These are phyloP conservation scores for Wickerhamomyces ciferrii DNA, from an alignment of 805 yeast species.

Conservation along the genomic window DNA sequence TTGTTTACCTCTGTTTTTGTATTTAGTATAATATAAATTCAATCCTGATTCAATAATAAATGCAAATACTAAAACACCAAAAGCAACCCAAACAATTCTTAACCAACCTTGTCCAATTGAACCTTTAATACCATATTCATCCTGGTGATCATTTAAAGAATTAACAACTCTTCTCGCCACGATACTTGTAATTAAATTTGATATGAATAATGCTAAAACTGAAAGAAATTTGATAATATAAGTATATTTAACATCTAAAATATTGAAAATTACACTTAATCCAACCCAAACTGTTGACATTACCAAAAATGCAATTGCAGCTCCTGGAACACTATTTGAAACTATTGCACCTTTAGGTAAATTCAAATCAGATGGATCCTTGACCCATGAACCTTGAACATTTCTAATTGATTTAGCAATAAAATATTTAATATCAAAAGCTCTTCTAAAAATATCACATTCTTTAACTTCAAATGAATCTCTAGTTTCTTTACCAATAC, in stretches of 20 bases:
- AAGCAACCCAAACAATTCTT: not conserved
- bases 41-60: not conserved
- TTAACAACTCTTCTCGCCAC: not conserved
- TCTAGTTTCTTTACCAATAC: not conserved
- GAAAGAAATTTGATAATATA: not conserved
- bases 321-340: not conserved
- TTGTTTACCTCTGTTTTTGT: not conserved
- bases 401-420: not conserved
- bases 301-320: not conserved
- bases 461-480: not conserved
- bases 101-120: not conserved
- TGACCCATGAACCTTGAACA: not conserved
- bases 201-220: not conserved
- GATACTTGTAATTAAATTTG: not conserved
- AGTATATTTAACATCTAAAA: not conserved
- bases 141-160: not conserved
- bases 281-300: not conserved
- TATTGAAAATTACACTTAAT: not conserved
- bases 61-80: not conserved
- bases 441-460: not conserved
- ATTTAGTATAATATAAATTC: not conserved
- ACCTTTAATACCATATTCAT: not conserved
- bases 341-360: not conserved
- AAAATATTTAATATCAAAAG: not conserved
- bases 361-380: not conserved